phyloP scores from a whole-genome alignment of 2,329 filamentous ascomycete species.

The Zasmidium citrigriseum region DNA sequence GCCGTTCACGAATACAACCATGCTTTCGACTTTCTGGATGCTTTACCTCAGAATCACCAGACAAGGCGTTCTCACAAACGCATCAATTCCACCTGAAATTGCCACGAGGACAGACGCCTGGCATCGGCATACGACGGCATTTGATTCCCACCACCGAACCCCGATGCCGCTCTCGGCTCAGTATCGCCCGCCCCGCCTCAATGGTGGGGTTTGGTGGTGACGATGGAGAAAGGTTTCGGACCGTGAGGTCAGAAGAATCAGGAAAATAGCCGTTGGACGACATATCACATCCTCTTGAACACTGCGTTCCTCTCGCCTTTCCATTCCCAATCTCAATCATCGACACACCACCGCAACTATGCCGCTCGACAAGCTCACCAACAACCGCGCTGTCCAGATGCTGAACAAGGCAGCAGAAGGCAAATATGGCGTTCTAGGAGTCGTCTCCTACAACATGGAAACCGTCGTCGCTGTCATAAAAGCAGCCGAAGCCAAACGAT shows the following conservation, averaged over 20 bases:
- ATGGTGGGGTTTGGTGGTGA: neutral
- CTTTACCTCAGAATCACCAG: too few species aligned
- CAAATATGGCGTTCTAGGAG: constrained; percentile 37
- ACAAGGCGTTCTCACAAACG: too few species aligned
- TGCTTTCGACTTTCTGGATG: too few species aligned
- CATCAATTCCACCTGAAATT: too few species aligned
- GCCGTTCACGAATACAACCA: too few species aligned
- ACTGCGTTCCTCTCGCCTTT: neutral
- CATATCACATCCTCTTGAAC: too few species aligned
- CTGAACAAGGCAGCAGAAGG: constrained; percentile 34
- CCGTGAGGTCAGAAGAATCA: neutral
- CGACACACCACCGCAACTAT: constrained; percentile 12
- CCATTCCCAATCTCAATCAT: neutral
- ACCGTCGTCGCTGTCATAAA: constrained; percentile 68
- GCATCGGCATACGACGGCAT: constrained; percentile 5
- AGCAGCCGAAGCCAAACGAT: constrained; percentile 67
- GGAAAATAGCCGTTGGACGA: neutral
- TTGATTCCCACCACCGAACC: neutral
- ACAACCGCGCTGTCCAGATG: constrained; percentile 36
- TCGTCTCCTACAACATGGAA: constrained; percentile 57
- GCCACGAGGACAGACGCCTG: too few species aligned
- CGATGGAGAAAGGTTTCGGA: neutral
- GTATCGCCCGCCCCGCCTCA: neutral
- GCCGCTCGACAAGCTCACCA: constrained; percentile 25
- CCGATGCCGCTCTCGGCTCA: constrained; percentile 1